phyloP scores from a whole-genome alignment of 2,329 filamentous ascomycete genomes.

The Fusarium sp. region DNA sequence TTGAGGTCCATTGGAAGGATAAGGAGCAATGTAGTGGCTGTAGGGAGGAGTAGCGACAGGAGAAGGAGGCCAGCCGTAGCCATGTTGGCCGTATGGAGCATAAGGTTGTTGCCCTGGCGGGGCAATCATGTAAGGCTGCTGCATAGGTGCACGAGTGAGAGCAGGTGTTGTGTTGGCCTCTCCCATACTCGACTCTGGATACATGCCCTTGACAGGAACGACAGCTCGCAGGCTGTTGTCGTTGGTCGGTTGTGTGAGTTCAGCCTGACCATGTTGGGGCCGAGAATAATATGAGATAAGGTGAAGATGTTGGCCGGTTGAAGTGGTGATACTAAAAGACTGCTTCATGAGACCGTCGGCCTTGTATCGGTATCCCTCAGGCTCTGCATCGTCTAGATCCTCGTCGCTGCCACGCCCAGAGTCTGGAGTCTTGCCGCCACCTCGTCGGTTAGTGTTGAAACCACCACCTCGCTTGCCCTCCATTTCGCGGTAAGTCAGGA shows the following conservation, averaged over 20 bases:
- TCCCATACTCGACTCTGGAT: constrained; percentile 93
- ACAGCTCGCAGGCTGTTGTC: constrained; percentile 86
- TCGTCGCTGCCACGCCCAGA: constrained; percentile 85
- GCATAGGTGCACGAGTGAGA: constrained; percentile 81
- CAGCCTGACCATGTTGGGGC: constrained; percentile 77
- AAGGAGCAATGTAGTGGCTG: constrained; percentile 59
- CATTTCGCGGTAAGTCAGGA: constrained; percentile 98
- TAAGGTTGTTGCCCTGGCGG: constrained; percentile 53
- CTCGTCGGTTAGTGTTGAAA: constrained; percentile 70
- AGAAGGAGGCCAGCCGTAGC: constrained; percentile 68
- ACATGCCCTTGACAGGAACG: constrained; percentile 91
- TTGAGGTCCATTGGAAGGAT: constrained; percentile 50
- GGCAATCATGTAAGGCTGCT: constrained; percentile 56
- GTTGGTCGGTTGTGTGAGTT: constrained; percentile 82
- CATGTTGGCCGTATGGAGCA: constrained; percentile 57
- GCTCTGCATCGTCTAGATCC: constrained; percentile 85
- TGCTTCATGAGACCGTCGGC: constrained; percentile 99
- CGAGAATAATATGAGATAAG: constrained; percentile 97
- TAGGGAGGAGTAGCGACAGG: constrained; percentile 68
- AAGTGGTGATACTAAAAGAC: constrained; percentile 98
- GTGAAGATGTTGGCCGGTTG: constrained; percentile 88
- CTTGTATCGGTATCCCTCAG: constrained; percentile 94
- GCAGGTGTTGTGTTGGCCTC: constrained; percentile 85
- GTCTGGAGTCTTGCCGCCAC: constrained; percentile 83
- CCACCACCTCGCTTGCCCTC: constrained; percentile 93